Conservation (phyloP, 1,284 basidiomycete species). For the Rhodotorula sp. region DNA sequence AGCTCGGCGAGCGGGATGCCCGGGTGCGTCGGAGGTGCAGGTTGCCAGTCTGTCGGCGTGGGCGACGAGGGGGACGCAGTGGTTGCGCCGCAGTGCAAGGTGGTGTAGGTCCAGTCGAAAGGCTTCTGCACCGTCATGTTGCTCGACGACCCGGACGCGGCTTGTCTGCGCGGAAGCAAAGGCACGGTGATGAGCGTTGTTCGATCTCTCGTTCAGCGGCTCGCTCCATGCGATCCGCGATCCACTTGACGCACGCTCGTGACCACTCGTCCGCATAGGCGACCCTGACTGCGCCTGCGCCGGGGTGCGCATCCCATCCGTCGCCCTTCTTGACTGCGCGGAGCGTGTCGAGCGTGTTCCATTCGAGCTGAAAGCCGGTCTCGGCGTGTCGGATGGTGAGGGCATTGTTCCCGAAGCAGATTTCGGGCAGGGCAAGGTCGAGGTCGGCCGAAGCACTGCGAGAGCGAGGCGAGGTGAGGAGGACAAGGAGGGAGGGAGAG, state of each 20-base stretch:
- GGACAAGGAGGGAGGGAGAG: too few relatives aligned
- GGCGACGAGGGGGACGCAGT: background rate
- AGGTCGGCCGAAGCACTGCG: constrained; percentile 72
- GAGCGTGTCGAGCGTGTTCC: constrained; percentile 67
- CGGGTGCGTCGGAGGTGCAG: constrained; percentile 53
- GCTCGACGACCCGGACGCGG: constrained; percentile 42
- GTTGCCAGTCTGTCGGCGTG: constrained; percentile 18
- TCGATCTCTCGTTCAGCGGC: too few relatives aligned
- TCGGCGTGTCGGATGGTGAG: constrained; percentile 61
- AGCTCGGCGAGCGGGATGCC: constrained; percentile 77
- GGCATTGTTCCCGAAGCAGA: constrained; percentile 90
- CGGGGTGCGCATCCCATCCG: constrained; percentile 48
- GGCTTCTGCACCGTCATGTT: constrained; percentile 58
- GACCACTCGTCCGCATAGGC: constrained; percentile 93
- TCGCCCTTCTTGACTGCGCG: constrained; percentile 69
- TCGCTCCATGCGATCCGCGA: background rate
- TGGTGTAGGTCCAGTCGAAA: constrained; percentile 99
- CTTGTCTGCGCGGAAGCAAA: constrained; percentile 56
- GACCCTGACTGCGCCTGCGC: constrained; percentile 87
- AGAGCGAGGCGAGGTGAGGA: constrained; percentile 56
- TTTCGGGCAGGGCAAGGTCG: constrained; percentile 85
- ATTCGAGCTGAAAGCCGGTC: constrained; percentile 21
- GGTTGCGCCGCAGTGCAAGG: constrained; percentile 68
- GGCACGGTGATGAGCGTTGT: too few relatives aligned
- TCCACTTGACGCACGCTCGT: constrained; percentile 62